Evolutionary conservation across 441 rosid genomes (phyloP).

Genomic region (Arabidopsis hybrid): DNA sequence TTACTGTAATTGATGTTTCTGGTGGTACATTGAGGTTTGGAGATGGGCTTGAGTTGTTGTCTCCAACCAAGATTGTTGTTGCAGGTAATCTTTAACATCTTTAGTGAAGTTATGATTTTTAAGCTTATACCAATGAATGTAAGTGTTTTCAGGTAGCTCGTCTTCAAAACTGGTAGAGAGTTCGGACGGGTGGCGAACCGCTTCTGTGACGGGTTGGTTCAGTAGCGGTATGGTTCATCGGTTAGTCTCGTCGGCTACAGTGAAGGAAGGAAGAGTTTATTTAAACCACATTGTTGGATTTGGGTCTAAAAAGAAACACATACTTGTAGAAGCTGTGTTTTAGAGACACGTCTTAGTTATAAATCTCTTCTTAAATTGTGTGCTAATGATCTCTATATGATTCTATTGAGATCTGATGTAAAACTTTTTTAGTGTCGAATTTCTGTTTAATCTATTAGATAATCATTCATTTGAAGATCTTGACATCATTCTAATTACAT

Average conservation of each 20-base stretch:
- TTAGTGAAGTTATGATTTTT: not conserved
- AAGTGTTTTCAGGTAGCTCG: constrained; percentile 49
- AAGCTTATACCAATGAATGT: not conserved
- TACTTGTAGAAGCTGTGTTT: constrained; percentile 77
- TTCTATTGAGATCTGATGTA: constrained; percentile 21
- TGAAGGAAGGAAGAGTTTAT: constrained; percentile 81
- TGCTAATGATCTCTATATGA: constrained; percentile 21
- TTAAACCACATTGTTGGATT: constrained; percentile 76
- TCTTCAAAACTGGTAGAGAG: constrained; percentile 78
- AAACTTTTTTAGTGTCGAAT: not conserved
- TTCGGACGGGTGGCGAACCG: constrained; percentile 83
- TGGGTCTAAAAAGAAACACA: constrained; percentile 86
- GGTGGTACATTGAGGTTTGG: constrained; percentile 74
- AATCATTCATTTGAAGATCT: constrained; percentile 11
- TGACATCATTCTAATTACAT: not conserved
- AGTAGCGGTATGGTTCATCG: constrained; percentile 73
- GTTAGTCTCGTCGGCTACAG: constrained; percentile 76
- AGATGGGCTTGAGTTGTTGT: constrained; percentile 80
- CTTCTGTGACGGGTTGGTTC: constrained; percentile 63
- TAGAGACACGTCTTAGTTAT: constrained; percentile 19
- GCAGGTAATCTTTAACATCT: constrained; percentile 50
- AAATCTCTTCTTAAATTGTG: constrained; percentile 9
- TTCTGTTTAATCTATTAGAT: not conserved
- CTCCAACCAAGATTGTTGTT: constrained; percentile 73
- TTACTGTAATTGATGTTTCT: constrained; percentile 55